Evolutionary conservation across 805 yeast genomes (phyloP), one percentile per base, ranked within the genome.

Genomic region (Wickerhamiella bombiphila): DNA sequence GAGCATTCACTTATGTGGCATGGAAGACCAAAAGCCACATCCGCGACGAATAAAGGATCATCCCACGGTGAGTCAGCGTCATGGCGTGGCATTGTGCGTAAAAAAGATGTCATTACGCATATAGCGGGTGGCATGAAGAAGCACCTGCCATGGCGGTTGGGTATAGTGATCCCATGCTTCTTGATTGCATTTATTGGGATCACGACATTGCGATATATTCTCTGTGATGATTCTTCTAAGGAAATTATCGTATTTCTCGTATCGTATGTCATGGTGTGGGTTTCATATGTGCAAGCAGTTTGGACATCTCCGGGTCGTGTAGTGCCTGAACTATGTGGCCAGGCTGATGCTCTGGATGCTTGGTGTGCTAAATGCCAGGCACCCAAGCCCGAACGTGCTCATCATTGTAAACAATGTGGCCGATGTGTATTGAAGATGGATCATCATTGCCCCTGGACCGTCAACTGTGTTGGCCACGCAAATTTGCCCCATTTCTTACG

Each of bases 381-480:
- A 1, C 44, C 47, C 13, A 63, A 63, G 41, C 68, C 68, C 1
- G 68, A 63, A 46, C 48, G 68, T 5, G 55, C 68, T 4, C 68
- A 63, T 41, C 68, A 63, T 39, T 63, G 68, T 45, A 42, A 56
- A 29, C 44, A 54, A 19, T 64, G 68, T 46, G 37, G 48, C 15
- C 47, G 52, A 11, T 63, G 68, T 35, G 57, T 63, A 14, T 46
- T 63, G 56, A 65, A 43, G 67, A 78, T 56, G 82, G 86, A 40
- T 65, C 80, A 41, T 69, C 70, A 58, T 60, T 93, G 56, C 68
- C 97, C 96, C 0, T 88, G 97, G 97, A 85, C 86, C 53, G 76
- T 93, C 3, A 68, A 74, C 7, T 86, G 96, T 56, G 73, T 88
- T 39, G 97, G 97, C 0, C 79, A 70, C 57, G 60, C 60, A 22